Base-by-base conservation (phyloP, 306 rosid genomes). In the Cucurbita pepo region DNA sequence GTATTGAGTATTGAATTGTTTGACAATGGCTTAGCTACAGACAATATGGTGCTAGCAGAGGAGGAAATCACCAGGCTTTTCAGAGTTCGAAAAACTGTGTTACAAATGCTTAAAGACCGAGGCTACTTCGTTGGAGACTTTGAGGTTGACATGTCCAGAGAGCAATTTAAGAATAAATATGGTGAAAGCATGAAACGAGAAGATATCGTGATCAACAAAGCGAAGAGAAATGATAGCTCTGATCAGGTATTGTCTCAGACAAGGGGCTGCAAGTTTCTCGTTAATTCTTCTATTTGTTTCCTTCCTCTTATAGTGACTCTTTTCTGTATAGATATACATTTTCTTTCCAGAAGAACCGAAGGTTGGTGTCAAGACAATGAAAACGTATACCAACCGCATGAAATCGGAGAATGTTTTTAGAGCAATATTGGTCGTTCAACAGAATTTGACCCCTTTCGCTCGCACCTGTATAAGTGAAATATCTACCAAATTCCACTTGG, bases 81-180 rank as follows among this genome's bases (percentile, higher is more conserved):
- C 38, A 78, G 88, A 54, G 71, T 88, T n/a, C 72, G 88, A 30
- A 88, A 75, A 74, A 90, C 88, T 1, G 86, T 90, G 72, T 77
- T 92, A 86, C 87, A 88, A 45, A 90, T 92, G 92, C 77, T 92
- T 25, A 79, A 80, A 45, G 96, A 90, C 36, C 80, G 92, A 18
- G 66, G 76, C 21, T 91, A 82, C 65, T 79, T 89, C 0, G 88
- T 91, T 8, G 85, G 79, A 0, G 96, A 91, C 59, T 78, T 69
- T 25, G 93, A 91, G 69, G n/a, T 87, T 45, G 86, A 89, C 80
- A 75, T 89, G 90, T 59, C 90, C 1, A 84, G 67, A 43, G 55
- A 79, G 8, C 86, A 91, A 47, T 85, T 88, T 78, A 81, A 63
- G 51, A 13, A 56, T 43, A 87, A 83, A 15, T 83, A 79, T 7